A percentile compares a stretch with the other conserved stretches of the same genome.
phyloP scores from a whole-genome alignment of 1,284 basidiomycete species.

The Exobasidium cylindrosporum region DNA sequence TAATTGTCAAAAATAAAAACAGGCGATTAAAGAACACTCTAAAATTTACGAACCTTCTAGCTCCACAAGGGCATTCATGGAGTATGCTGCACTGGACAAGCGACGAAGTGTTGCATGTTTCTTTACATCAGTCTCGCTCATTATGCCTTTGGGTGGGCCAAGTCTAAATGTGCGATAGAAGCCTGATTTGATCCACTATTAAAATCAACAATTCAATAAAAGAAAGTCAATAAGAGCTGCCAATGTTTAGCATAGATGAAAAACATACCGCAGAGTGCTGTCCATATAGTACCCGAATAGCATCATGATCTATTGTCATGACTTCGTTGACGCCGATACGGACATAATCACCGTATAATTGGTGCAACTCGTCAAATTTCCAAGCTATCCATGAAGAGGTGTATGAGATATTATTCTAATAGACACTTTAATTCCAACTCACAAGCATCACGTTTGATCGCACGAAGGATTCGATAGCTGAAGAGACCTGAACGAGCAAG shows the following conservation, averaged over 20 bases:
- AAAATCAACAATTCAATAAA: too few species aligned
- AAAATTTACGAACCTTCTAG: conserved; percentile 5
- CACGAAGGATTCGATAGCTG: not conserved
- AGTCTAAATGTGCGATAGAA: conserved; percentile 1
- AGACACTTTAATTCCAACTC: conserved; percentile 2
- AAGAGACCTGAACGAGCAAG: not conserved
- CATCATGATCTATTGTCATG: conserved; percentile 2
- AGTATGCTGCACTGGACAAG: not conserved
- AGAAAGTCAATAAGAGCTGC: not conserved
- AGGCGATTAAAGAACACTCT: too few species aligned
- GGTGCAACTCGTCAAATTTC: not conserved
- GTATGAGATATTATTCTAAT: not conserved
- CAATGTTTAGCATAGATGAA: conserved; percentile 7
- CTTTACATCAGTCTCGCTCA: conserved; percentile 8
- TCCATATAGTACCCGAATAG: conserved; percentile 1
- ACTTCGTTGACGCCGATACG: not conserved
- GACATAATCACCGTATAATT: not conserved
- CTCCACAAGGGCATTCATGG: conserved; percentile 3
- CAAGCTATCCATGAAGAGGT: not conserved
- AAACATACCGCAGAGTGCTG: conserved; percentile 17
- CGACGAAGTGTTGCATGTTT: conserved; percentile 1
- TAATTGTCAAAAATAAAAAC: too few species aligned
- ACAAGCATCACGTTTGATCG: not conserved
- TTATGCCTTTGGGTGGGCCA: conserved; percentile 1
- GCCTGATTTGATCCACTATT: conserved; percentile 1